These are phyloP conservation scores for Taphrina betulina DNA, from an alignment of 1,139 yeast genomes.

Conservation along the genomic window DNA sequence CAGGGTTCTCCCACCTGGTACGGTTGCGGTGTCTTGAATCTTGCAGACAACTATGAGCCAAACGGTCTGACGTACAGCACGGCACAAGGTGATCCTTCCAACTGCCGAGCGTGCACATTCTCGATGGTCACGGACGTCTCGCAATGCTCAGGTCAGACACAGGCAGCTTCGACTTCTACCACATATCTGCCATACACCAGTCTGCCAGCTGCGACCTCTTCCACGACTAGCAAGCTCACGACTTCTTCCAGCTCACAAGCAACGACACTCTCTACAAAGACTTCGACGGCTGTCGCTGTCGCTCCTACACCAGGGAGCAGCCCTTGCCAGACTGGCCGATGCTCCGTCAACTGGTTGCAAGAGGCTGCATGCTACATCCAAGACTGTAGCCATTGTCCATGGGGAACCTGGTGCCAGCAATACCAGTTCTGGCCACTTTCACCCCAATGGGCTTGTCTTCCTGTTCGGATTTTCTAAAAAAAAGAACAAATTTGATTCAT, in stretches of 20 bases:
- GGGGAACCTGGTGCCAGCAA: constrained; percentile 12
- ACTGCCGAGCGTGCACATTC: constrained; percentile 19
- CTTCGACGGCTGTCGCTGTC: background rate
- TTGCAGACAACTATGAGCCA: constrained; percentile 17
- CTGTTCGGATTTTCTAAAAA: too few relatives aligned
- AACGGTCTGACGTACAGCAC: constrained; percentile 23
- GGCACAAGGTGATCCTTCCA: constrained; percentile 4
- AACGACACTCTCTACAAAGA: background rate
- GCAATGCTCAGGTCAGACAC: constrained; percentile 5
- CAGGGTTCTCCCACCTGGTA: constrained; percentile 1
- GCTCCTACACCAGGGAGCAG: constrained; percentile 12
- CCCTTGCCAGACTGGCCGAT: constrained; percentile 1
- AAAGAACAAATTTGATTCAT: too few relatives aligned
- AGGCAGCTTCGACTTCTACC: constrained; percentile 1
- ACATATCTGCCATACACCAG: background rate
- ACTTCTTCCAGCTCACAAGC: background rate
- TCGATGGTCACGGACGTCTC: constrained; percentile 9
- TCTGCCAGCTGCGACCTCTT: background rate
- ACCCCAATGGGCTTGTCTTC: constrained; percentile 10
- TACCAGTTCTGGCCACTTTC: constrained; percentile 21
- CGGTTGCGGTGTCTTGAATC: constrained; percentile 9
- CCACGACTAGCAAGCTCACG: background rate
- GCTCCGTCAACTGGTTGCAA: constrained; percentile 9
- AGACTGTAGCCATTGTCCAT: constrained; percentile 18
- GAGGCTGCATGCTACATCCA: constrained; percentile 15